Evolutionary conservation across 2,329 filamentous ascomycete species (phyloP), one percentile per base, ranked within the genome.

Genomic region (Aurifilum marmelostoma): DNA sequence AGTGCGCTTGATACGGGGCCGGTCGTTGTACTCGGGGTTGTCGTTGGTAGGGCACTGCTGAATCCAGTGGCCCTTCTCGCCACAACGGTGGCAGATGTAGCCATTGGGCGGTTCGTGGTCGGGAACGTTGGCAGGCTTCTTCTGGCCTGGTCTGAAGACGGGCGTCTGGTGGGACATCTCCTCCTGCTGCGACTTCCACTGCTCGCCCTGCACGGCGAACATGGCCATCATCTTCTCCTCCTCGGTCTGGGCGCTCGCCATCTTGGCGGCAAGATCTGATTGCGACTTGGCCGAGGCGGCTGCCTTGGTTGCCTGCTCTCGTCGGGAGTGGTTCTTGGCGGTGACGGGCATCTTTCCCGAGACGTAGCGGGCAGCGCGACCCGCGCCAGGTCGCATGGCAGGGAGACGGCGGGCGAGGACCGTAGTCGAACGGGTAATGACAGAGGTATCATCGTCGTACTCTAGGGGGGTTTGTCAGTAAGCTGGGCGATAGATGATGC

Each of bases 61-160:
- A 72, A 99, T 99, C 95, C 95, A 99, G 79, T 99, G 96, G n/a
- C 94, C 96, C 82, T 97, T 97, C 79, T 97, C 92, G 71, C 94
- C 92, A 80, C 96, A 99, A 63, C 96, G 91, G 78, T 97, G 97
- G 82, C 96, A 99, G 71, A 97, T 91, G 79, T 99, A 99, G 66
- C 94, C 94, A 66, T 92, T 91, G 1, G 96, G 96, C 2, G 96
- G 94, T 60, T 96, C 93, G 76, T 97, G 94, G 75, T 97, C 94
- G 4, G 96, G 96, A 37, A 97, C 92, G 73, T 92, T 92, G 68
- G 87, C 84, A 4, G 88, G 86, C 73, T 89, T 86, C 76, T 96
- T 96, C 62, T 80, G 77, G 16, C 87, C 87, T 29, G 85, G 81
- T 74, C 89, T 88, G 76, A 85, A 85, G 4, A 90, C 85, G 47